phyloP scores from a whole-genome alignment of 805 yeast genomes.

The Starmerella bombi region DNA sequence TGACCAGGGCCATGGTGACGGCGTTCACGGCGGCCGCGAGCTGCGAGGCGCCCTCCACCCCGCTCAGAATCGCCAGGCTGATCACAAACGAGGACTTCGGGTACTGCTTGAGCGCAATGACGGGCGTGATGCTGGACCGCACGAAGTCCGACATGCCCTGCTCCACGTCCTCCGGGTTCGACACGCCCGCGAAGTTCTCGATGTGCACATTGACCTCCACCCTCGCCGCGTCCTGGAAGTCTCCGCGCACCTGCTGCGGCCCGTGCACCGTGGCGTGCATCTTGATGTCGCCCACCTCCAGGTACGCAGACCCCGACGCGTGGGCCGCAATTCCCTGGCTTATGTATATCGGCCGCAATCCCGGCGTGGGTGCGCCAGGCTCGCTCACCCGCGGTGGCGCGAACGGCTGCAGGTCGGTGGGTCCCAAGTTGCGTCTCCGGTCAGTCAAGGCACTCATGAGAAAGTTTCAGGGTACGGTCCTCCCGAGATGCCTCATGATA shows the following conservation, averaged over 20 bases:
- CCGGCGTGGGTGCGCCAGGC: constrained; percentile 18
- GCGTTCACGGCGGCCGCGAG: constrained; percentile 46
- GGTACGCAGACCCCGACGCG: constrained; percentile 70
- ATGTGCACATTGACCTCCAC: constrained; percentile 48
- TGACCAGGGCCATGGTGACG: constrained; percentile 61
- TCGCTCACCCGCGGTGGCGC: constrained; percentile 27
- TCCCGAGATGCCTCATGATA: too few species aligned
- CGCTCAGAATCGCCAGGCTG: constrained; percentile 50
- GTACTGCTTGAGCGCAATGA: constrained; percentile 52
- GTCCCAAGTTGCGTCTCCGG: constrained; percentile 79
- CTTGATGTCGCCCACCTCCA: constrained; percentile 50
- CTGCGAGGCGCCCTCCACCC: constrained; percentile 27
- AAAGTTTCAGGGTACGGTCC: too few species aligned
- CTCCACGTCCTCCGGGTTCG: constrained; percentile 27
- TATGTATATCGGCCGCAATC: constrained; percentile 36
- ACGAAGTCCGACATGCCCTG: constrained; percentile 39
- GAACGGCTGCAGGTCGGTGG: constrained; percentile 48
- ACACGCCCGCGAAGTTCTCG: constrained; percentile 37
- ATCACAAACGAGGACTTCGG: constrained; percentile 85
- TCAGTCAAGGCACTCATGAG: constrained; percentile 33
- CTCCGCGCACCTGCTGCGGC: constrained; percentile 72
- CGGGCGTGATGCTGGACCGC: constrained; percentile 39
- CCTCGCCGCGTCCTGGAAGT: constrained; percentile 53
- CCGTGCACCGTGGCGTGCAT: constrained; percentile 69
- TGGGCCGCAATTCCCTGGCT: constrained; percentile 54